Evolutionary conservation across 208 protist genomes (phyloP).

Genomic region (Zelonia costaricensis): DNA sequence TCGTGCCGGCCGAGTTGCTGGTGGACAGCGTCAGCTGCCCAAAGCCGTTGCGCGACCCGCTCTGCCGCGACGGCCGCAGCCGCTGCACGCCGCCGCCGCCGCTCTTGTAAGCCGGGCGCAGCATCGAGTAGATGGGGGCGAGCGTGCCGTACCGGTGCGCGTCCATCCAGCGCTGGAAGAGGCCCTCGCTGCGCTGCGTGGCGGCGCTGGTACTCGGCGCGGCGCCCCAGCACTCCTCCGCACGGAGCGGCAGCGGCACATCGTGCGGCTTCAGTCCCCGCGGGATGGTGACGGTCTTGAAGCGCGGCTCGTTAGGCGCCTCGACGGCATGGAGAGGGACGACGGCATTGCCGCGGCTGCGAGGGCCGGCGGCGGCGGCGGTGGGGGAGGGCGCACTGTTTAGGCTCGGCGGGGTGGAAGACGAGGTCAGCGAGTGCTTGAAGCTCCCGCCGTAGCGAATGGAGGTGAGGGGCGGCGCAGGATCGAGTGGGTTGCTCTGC

Average conservation of each 20-base stretch:
- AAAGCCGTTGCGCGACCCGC: not conserved
- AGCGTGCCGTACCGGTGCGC: not conserved
- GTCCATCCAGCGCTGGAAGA: not conserved
- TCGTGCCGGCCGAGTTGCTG: no score
- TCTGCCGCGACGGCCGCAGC: not conserved
- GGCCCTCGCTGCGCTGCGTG: not conserved
- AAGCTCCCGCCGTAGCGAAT: not conserved
- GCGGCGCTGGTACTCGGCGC: not conserved
- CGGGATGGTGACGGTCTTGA: slow-evolving; percentile 7
- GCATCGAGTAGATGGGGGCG: not conserved
- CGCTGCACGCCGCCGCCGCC: not conserved
- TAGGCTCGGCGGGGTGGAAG: not conserved
- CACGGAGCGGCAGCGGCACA: slow-evolving; percentile 12
- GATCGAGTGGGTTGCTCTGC: not conserved
- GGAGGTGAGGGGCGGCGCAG: not conserved
- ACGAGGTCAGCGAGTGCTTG: not conserved
- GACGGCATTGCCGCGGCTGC: no score
- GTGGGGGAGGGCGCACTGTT: not conserved
- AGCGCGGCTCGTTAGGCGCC: not conserved
- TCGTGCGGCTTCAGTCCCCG: slow-evolving; percentile 5
- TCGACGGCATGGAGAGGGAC: not conserved
- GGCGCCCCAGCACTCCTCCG: not conserved
- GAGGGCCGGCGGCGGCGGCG: no score
- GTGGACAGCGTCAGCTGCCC: no score
- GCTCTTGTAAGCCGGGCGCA: not conserved